Percentiles rank a stretch among this genome's conserved stretches.
These are phyloP conservation scores for Starmerella ratchasimensis DNA, from an alignment of 805 yeast genomes.

Conservation along the genomic window DNA sequence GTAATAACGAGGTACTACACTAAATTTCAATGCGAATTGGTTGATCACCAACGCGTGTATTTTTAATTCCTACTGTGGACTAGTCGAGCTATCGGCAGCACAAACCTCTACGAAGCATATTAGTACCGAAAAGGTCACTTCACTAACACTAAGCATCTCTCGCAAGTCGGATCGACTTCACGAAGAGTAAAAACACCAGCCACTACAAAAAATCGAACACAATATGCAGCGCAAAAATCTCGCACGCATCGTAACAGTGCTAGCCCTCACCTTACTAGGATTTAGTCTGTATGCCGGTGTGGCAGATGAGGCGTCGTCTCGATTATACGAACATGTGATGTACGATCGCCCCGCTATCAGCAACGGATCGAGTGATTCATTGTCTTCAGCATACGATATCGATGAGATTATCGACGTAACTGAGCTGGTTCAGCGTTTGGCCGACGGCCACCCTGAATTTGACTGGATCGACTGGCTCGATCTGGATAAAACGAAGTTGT, in stretches of 20 bases:
- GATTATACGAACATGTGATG: background rate
- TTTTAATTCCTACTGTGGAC: too few species aligned
- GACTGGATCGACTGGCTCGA: slow-evolving; percentile 25
- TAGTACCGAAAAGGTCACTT: too few species aligned
- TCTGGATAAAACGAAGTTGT: slow-evolving; percentile 13
- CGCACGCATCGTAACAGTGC: background rate
- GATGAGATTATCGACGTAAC: slow-evolving; percentile 5
- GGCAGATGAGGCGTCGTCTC: background rate
- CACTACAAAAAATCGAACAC: too few species aligned
- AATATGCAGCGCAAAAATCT: background rate
- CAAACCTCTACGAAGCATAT: background rate
- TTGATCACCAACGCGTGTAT: too few species aligned
- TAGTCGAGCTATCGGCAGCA: background rate
- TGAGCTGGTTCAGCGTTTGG: slow-evolving; percentile 5
- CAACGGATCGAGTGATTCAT: background rate
- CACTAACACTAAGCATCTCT: too few species aligned
- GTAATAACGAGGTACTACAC: too few species aligned
- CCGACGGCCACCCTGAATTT: slow-evolving; percentile 11
- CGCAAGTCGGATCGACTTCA: background rate
- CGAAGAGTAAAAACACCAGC: background rate
- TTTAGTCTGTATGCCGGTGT: background rate
- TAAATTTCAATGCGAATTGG: too few species aligned
- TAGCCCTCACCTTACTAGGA: background rate
- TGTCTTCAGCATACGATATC: background rate
- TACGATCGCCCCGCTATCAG: too few species aligned